Percentiles rank a stretch among this genome's conserved stretches.
Evolutionary conservation across 169 alveolate species (phyloP).

Genomic region (Pseudocohnilembus persalinus): DNA sequence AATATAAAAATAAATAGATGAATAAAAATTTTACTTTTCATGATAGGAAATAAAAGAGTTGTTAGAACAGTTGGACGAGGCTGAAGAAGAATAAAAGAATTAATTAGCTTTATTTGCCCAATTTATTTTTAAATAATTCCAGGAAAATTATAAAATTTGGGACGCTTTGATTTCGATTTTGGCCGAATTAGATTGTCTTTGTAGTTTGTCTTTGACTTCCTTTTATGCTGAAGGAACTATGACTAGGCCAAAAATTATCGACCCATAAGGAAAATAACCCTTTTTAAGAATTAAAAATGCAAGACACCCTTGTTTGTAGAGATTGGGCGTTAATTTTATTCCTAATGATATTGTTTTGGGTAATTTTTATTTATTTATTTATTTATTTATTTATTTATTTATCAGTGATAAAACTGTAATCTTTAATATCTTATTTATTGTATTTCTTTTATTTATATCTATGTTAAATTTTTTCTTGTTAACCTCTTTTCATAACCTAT

Average conservation of each 20-base stretch:
- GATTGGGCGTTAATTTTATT: conserved; percentile 58
- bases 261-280: conserved; percentile 52
- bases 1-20: conserved; percentile 61
- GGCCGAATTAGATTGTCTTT: conserved; percentile 93
- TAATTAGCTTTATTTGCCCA: conserved; percentile 82
- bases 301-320: conserved; percentile 73
- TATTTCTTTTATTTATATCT: no score
- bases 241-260: conserved; percentile 50
- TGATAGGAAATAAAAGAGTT: conserved; percentile 50
- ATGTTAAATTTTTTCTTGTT: no score
- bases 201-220: conserved; percentile 82
- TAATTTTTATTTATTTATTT: background rate
- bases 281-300: conserved; percentile 51
- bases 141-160: conserved; percentile 71
- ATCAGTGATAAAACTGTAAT: no score
- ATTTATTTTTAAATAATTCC: conserved; percentile 77
- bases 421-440: no score
- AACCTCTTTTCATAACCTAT: no score
- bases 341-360: conserved; percentile 74
- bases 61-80: conserved; percentile 83
- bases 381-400: no score
- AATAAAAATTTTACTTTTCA: background rate
- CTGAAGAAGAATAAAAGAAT: conserved; percentile 86
- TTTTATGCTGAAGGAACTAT: conserved; percentile 43
- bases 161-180: conserved; percentile 69